phyloP scores from a whole-genome alignment of 2,329 filamentous ascomycete species.

The Aspergillus neotritici region DNA sequence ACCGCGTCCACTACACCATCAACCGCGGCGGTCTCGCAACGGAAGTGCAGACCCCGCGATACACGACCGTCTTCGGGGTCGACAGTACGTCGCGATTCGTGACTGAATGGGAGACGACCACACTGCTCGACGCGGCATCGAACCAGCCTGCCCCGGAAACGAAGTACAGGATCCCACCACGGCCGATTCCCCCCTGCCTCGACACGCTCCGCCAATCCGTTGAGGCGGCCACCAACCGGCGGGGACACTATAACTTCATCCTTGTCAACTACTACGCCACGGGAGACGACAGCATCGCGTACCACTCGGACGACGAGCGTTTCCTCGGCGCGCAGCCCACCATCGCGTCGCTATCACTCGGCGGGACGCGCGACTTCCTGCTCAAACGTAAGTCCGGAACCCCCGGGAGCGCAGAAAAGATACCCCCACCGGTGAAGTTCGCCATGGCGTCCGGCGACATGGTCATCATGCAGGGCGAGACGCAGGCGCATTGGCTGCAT shows the following conservation, averaged over 20 bases:
- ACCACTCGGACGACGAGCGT: conserved; percentile 73
- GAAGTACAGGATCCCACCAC: conserved; percentile 58
- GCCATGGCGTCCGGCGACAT: conserved; percentile 65
- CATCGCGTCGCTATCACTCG: conserved; percentile 70
- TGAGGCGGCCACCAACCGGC: conserved; percentile 57
- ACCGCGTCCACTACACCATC: conserved; percentile 68
- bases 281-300: conserved; percentile 70
- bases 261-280: conserved; percentile 80
- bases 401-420: conserved; percentile 21
- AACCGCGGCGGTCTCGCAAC: conserved; percentile 59
- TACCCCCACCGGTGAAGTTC: conserved; percentile 43
- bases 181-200: conserved; percentile 66
- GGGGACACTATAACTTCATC: conserved; percentile 65
- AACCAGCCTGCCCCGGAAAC: conserved; percentile 34
- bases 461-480: conserved; percentile 69
- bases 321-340: conserved; percentile 65
- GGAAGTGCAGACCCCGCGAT: conserved; percentile 58
- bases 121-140: conserved; percentile 41
- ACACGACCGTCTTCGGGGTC: conserved; percentile 56
- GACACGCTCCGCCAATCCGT: conserved; percentile 57
- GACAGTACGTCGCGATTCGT: conserved; percentile 60
- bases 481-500: conserved; percentile 73
- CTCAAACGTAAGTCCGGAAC: conserved; percentile 68
- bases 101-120: background rate
- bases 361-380: conserved; percentile 66